Evolutionary conservation across 371 early-diverging fungal genomes (phyloP).

Genomic region (Zopfochytrium polystomum): DNA sequence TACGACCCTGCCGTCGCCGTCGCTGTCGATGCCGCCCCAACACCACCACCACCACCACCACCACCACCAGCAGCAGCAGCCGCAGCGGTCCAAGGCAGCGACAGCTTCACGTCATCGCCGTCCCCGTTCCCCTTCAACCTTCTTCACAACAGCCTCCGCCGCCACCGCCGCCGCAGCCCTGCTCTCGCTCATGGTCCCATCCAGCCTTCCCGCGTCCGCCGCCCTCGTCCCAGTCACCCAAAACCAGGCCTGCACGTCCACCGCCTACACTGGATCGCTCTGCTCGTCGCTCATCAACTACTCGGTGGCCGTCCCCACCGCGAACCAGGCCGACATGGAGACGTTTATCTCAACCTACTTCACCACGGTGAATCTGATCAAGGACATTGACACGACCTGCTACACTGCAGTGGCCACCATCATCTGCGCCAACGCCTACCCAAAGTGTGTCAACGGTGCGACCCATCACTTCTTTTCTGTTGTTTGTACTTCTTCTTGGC

Average conservation of each 20-base stretch:
- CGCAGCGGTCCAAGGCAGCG: too few species aligned
- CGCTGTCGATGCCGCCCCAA: too few species aligned
- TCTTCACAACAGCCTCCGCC: too few species aligned
- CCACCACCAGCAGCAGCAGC: too few species aligned
- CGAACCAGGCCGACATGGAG: neutral
- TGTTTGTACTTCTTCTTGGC: too few species aligned
- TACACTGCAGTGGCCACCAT: neutral
- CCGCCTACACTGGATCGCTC: constrained; percentile 4
- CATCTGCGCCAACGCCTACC: neutral
- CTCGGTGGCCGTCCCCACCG: neutral
- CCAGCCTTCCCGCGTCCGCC: neutral
- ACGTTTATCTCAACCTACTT: neutral
- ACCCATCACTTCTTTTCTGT: too few species aligned
- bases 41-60: too few species aligned
- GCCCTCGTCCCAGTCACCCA: constrained; percentile 2
- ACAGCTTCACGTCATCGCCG: too few species aligned
- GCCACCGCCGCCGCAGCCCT: too few species aligned
- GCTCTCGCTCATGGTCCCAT: too few species aligned
- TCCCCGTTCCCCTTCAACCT: too few species aligned
- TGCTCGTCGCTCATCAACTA: constrained; percentile 7
- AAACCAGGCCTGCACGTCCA: constrained; percentile 1
- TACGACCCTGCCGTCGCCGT: too few species aligned
- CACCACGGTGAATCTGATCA: neutral
- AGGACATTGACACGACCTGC: neutral
- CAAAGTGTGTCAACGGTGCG: neutral